Base-by-base conservation (phyloP, 768 basidiomycete genomes). In the Astraeus odoratus region DNA sequence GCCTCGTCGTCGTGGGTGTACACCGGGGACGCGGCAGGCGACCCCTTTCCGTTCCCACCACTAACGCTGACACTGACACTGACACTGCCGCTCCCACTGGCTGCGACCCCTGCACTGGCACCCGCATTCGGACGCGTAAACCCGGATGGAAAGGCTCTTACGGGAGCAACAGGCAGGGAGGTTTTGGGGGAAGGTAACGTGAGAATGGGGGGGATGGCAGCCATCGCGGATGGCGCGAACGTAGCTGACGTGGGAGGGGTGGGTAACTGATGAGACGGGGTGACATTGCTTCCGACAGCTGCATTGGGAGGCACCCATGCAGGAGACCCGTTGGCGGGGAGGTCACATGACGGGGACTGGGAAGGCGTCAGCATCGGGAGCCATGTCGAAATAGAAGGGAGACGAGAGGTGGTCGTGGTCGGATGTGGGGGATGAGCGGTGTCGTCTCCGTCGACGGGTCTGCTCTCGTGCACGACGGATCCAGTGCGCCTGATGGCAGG, bases 311-410 rank as follows among this genome's bases (percentile, higher is more conserved):
- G 13, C 13, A 37, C 9, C 1, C 46, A 39, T 18, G 46, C 55
- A 13, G 38, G 45, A 8, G 49, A 22, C 3, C 37, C 27, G 30
- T 36, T 48, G 39, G 54, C 47, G 46, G 64, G 49, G 46, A 56
- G 51, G n/a, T 58, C 66, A 49, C 56, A 69, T 42, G 56, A 56
- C 40, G 53, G 61, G 0, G 63, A 67, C 39, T 67, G 64, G 39
- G 67, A 61, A 54, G 61, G 50, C 3, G 58, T 47, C 55, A 70
- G 57, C 54, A 37, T 36, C 25, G 75, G 75, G 1, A 85, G 69
- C 83, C 82, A 85, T 1, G 83, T 74, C 0, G 83, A 79, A 39
- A 86, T 85, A 41, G 83, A 70, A 1, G 83, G 83, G 9, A 86
- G 73, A 27, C 74, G 77, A 6, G 68, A 60, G 27, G 30, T 19